phyloP scores from a whole-genome alignment of 202 grass and related monocot genomes.

The Panicum virgatum region DNA sequence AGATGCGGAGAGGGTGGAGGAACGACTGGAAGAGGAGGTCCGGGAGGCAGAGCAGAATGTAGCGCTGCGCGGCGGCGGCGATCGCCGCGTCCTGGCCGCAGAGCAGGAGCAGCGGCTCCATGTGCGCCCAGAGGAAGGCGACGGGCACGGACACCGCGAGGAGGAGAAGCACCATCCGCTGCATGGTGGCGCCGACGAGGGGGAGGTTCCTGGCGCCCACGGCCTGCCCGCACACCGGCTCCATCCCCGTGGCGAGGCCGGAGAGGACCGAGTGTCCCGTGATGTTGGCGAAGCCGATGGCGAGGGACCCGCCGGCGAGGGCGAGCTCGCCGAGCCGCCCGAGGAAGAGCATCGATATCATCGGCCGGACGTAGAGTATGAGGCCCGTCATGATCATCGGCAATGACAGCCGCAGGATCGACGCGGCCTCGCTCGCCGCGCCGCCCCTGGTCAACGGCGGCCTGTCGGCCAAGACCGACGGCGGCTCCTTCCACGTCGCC shows the following conservation, averaged over 20 bases:
- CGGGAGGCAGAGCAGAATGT: conserved; percentile 74
- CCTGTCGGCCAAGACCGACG: conserved; percentile 28
- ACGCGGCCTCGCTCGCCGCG: conserved; percentile 42
- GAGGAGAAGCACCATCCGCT: conserved; percentile 74
- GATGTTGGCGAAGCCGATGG: conserved; percentile 95
- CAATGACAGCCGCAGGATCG: conserved; percentile 63
- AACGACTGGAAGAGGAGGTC: conserved; percentile 89
- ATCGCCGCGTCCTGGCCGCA: conserved; percentile 72
- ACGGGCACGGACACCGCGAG: conserved; percentile 61
- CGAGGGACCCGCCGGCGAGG: conserved; percentile 86
- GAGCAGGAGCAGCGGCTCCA: conserved; percentile 71
- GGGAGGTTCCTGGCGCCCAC: conserved; percentile 61
- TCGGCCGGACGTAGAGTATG: conserved; percentile 65
- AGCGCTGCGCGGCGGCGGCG: conserved; percentile 59
- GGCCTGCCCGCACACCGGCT: conserved; percentile 91
- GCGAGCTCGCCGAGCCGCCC: conserved; percentile 69
- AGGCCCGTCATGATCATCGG: conserved; percentile 77
- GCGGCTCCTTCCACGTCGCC: neutral
- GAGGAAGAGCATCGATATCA: conserved; percentile 93
- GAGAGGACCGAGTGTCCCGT: conserved; percentile 85
- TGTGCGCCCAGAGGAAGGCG: conserved; percentile 73
- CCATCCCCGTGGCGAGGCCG: conserved; percentile 91
- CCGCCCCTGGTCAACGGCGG: conserved; percentile 28
- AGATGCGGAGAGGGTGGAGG: conserved; percentile 90
- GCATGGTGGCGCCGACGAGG: conserved; percentile 72